These are phyloP conservation scores for Astragalus glycyphyllos DNA, from an alignment of 306 rosid genomes.

Conservation along the genomic window DNA sequence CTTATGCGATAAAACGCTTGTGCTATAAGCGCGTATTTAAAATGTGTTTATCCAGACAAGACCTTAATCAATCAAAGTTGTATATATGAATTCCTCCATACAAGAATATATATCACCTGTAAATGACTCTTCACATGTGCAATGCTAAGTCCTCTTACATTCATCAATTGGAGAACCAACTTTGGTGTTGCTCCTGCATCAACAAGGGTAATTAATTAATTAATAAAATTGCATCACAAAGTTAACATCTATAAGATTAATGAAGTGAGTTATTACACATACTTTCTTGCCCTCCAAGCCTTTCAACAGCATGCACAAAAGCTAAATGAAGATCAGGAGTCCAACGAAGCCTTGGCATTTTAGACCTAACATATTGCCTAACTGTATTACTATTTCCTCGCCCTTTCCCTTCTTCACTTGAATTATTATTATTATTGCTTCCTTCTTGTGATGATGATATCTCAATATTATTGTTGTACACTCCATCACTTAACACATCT, in stretches of 20 bases:
- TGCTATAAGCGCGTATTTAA: too few relatives aligned
- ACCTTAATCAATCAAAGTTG: too few relatives aligned
- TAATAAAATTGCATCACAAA: background rate
- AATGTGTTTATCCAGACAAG: too few relatives aligned
- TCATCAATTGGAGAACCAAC: constrained; percentile 84
- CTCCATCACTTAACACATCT: constrained; percentile 17
- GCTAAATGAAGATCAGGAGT: constrained; percentile 89
- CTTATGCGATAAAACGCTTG: too few relatives aligned
- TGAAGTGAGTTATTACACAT: constrained; percentile 39
- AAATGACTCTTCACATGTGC: constrained; percentile 95
- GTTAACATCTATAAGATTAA: too few relatives aligned
- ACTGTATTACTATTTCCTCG: constrained; percentile 44
- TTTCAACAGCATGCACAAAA: constrained; percentile 82
- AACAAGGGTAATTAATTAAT: background rate
- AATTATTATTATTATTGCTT: constrained; percentile 47
- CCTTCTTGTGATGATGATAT: constrained; percentile 49
- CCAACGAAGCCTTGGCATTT: constrained; percentile 95
- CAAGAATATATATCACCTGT: constrained; percentile 57
- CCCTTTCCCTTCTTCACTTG: constrained; percentile 50
- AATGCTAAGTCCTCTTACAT: constrained; percentile 88
- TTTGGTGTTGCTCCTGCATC: constrained; percentile 96
- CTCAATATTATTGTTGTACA: background rate
- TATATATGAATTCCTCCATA: too few relatives aligned
- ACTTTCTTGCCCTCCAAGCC: constrained; percentile 93
- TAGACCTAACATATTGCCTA: constrained; percentile 79